These are phyloP conservation scores for Fusarium heterosporum DNA, from an alignment of 2,329 filamentous ascomycete genomes.

Conservation along the genomic window DNA sequence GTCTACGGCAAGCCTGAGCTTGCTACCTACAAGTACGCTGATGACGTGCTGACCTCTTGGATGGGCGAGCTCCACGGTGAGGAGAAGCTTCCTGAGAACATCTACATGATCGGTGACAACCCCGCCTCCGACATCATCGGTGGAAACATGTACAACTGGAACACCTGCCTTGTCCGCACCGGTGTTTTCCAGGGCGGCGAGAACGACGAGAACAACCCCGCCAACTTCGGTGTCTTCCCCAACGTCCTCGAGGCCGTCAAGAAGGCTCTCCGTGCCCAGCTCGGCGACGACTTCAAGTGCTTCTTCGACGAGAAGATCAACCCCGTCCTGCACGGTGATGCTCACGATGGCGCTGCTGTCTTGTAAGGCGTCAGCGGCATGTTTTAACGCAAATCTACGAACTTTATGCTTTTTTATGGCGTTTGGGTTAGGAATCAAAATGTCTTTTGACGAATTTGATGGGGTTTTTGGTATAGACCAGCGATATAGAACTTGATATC, in stretches of 20 bases:
- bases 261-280: constrained; percentile 72
- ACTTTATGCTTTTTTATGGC: constrained; percentile 11
- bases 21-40: constrained; percentile 79
- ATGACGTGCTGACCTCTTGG: constrained; percentile 71
- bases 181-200: constrained; percentile 82
- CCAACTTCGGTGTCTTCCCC: constrained; percentile 79
- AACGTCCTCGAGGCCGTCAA: constrained; percentile 78
- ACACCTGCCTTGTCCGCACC: constrained; percentile 81
- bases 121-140: constrained; percentile 63
- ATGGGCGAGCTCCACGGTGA: constrained; percentile 82
- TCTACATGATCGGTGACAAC: constrained; percentile 93
- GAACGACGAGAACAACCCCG: constrained; percentile 81
- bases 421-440: constrained; percentile 30
- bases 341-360: constrained; percentile 43
- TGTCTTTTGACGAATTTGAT: constrained; percentile 35
- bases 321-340: constrained; percentile 66
- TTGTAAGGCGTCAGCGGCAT: constrained; percentile 21
- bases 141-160: constrained; percentile 86
- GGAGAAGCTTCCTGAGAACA: constrained; percentile 71
- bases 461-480: constrained; percentile 38
- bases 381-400: constrained; percentile 19
- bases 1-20: constrained; percentile 75
- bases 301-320: constrained; percentile 79
- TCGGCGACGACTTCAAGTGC: constrained; percentile 80
- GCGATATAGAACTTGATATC: constrained; percentile 44